Evolutionary conservation across 768 basidiomycete species (phyloP).

Genomic region (Roridomyces roridus): DNA sequence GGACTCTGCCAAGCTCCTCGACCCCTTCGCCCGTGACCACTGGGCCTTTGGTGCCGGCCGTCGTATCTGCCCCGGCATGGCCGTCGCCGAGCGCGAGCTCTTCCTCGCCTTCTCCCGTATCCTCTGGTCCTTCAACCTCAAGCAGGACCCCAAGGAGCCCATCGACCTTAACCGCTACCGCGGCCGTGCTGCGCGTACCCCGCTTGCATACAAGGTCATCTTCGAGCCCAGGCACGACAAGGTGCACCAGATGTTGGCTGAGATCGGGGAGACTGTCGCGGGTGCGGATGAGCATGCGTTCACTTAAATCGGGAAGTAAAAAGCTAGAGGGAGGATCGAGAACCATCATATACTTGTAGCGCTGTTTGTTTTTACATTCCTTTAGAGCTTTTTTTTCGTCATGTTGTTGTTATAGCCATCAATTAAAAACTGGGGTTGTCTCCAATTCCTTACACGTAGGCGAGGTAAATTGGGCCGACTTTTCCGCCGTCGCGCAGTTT

Average conservation of each 20-base stretch:
- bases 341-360: too few species aligned
- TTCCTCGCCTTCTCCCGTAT: constrained; percentile 41
- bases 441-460: too few species aligned
- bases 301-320: too few species aligned
- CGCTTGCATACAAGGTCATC: constrained; percentile 35
- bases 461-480: too few species aligned
- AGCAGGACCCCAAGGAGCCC: constrained; percentile 34
- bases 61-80: constrained; percentile 39
- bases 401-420: too few species aligned
- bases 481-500: too few species aligned
- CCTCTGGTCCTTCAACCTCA: constrained; percentile 39
- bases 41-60: constrained; percentile 45
- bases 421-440: too few species aligned
- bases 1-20: constrained; percentile 37
- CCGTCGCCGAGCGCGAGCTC: constrained; percentile 41
- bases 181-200: constrained; percentile 38
- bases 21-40: constrained; percentile 39
- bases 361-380: too few species aligned
- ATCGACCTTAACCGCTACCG: constrained; percentile 42
- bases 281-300: too few species aligned
- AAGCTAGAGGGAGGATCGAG: too few species aligned
- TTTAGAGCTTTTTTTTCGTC: too few species aligned
- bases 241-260: constrained; percentile 15
- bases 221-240: constrained; percentile 22
- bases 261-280: neutral